A percentile compares a stretch with the other conserved stretches of the same genome.
Evolutionary conservation across 2,329 filamentous ascomycete genomes (phyloP).

Genomic region (Diaporthe helianthi): DNA sequence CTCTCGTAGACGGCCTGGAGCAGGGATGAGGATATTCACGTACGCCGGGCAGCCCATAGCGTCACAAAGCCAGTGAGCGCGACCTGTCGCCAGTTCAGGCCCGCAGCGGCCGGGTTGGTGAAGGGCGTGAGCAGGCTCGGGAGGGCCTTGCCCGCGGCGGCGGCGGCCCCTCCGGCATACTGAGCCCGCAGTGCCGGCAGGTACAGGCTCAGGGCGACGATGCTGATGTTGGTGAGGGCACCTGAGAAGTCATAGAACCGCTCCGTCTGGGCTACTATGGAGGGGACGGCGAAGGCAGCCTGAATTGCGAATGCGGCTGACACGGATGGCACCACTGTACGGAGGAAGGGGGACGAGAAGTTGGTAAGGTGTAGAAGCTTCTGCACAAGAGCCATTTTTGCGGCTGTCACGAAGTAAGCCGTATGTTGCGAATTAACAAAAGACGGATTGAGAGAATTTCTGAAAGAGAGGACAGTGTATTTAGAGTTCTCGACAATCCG

Average conservation of each 20-base stretch:
- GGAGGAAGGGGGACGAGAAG: constrained; percentile 67
- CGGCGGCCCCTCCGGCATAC: constrained; percentile 50
- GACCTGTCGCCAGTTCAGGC: constrained; percentile 66
- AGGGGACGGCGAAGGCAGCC: constrained; percentile 67
- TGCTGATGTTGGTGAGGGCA: constrained; percentile 70
- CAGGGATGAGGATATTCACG: constrained; percentile 36
- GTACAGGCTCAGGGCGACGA: constrained; percentile 67
- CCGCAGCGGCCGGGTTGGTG: constrained; percentile 47
- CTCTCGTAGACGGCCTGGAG: background rate
- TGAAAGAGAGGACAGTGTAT: background rate
- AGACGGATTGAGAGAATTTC: background rate
- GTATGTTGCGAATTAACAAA: background rate
- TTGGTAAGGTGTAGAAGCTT: constrained; percentile 65
- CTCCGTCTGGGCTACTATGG: constrained; percentile 65
- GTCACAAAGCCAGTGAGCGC: constrained; percentile 48
- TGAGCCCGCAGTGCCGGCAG: constrained; percentile 65
- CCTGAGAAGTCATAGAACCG: constrained; percentile 74
- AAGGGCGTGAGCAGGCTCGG: constrained; percentile 56
- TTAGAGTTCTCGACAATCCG: background rate
- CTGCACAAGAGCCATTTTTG: constrained; percentile 46
- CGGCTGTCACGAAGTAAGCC: background rate
- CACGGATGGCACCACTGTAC: constrained; percentile 67
- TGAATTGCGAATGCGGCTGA: constrained; percentile 70
- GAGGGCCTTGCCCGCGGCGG: constrained; percentile 42
- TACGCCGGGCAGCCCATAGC: constrained; percentile 68